Base-by-base conservation (phyloP, 768 basidiomycete genomes). In the Cubamyces sp. region DNA sequence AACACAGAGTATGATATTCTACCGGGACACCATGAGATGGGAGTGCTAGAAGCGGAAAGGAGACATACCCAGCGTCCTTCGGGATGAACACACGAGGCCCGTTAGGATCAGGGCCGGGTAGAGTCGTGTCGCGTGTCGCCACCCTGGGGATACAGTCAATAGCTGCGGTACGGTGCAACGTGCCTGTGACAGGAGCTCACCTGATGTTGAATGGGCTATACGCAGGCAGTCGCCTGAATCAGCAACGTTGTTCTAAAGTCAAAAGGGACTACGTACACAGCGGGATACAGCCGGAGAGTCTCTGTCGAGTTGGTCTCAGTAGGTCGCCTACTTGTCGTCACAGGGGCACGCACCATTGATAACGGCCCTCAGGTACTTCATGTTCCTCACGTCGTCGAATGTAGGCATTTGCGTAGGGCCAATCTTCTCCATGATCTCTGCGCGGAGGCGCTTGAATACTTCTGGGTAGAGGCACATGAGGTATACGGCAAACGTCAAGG, bases 331-430 rank as follows among this genome's bases (percentile, higher is more conserved):
- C 11, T 7, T 49, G 39, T 58, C 34, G 41, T 37, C 16, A 21
- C 14, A 15, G 15, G 3, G 8, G 4, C 41, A 8, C 66, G 45
- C 48, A 70, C 76, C 77, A 46, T 77, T 78, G 54, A 78, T 69
- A 23, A 77, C 71, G 1, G 76, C 74, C 14, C 74, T 65, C n/a
- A 77, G 43, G 60, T 74, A 77, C 47, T 70, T 71, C 73, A 77
- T 74, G 26, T 69, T 68, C 43, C 73, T 66, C 47, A 79, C 67
- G 40, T 75, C 71, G 3, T 69, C 74, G 56, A 70, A 74, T 14
- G 70, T 73, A 0, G 77, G 77, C 21, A 67, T 54, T 9, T 68
- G 68, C 0, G 56, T 58, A 2, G 64, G 67, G 0, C 74, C 74
- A 11, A 76, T 69, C 34, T 62, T 68, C 9, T 67, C 64, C 14